Conservation (phyloP, 257 asterid genomes). For the Solanum gandarillasii region DNA sequence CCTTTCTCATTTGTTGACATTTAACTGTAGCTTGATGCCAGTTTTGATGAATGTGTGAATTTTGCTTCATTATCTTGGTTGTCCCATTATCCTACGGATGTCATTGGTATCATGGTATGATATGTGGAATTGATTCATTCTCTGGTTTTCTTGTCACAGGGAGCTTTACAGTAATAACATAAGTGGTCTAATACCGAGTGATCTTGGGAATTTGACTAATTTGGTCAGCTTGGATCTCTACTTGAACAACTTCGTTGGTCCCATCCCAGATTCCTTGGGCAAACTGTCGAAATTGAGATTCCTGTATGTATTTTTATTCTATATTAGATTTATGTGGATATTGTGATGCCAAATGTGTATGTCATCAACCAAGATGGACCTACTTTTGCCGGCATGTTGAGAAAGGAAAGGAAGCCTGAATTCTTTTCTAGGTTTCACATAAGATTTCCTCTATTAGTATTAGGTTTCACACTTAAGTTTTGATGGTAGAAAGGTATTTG, state of each 20-base stretch:
- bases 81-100: neutral
- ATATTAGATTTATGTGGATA: neutral
- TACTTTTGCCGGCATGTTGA: neutral
- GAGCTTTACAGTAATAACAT: constrained; percentile 93
- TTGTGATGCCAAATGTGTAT: neutral
- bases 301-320: constrained; percentile 57
- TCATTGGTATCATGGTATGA: neutral
- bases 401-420: neutral
- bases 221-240: constrained; percentile 99
- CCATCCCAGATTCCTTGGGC: constrained; percentile 84
- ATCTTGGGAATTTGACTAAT: constrained; percentile 91
- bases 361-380: neutral
- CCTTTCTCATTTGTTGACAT: neutral
- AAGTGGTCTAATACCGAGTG: constrained; percentile 72
- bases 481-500: neutral
- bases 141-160: constrained; percentile 29
- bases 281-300: constrained; percentile 77
- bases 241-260: constrained; percentile 79
- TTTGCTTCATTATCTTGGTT: neutral
- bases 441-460: neutral
- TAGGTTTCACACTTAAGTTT: neutral
- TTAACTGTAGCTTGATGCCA: neutral
- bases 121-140: neutral
- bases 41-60: neutral
- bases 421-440: neutral